Evolutionary conservation across 805 yeast genomes (phyloP).

Genomic region (Saccharomycopsis microspora): DNA sequence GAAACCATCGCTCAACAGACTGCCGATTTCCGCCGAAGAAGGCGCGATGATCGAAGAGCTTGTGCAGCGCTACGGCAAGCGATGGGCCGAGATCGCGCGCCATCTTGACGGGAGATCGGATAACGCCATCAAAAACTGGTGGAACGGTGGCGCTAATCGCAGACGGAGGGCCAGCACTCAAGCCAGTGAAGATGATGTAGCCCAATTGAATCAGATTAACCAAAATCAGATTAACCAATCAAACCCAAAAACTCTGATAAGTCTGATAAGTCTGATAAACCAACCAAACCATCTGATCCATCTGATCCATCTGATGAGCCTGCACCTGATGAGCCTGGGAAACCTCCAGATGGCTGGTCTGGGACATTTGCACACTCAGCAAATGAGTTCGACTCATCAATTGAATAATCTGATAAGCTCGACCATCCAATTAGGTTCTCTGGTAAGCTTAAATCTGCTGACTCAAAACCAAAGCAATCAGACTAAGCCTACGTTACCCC

Average conservation of each 20-base stretch:
- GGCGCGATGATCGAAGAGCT: constrained; percentile 72
- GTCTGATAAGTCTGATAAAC: not conserved
- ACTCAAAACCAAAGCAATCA: too few relatives aligned
- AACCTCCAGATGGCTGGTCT: not conserved
- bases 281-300: constrained; percentile 4
- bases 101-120: constrained; percentile 83
- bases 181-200: constrained; percentile 16
- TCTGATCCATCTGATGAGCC: not conserved
- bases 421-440: not conserved
- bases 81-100: constrained; percentile 91
- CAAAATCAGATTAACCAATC: not conserved
- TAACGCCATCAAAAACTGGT: constrained; percentile 89
- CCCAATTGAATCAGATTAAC: constrained; percentile 1
- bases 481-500: too few relatives aligned
- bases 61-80: constrained; percentile 70
- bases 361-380: too few relatives aligned
- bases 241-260: not conserved
- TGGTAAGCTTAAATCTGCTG: too few relatives aligned
- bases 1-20: constrained; percentile 70
- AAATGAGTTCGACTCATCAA: not conserved
- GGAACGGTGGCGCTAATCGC: constrained; percentile 90
- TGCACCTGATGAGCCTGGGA: not conserved
- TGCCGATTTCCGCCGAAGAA: constrained; percentile 78
- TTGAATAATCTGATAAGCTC: not conserved
- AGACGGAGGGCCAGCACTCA: constrained; percentile 44